Evolutionary conservation across 768 basidiomycete species (phyloP), one percentile per base, ranked within the genome.

Genomic region (Amanita rimosa): DNA sequence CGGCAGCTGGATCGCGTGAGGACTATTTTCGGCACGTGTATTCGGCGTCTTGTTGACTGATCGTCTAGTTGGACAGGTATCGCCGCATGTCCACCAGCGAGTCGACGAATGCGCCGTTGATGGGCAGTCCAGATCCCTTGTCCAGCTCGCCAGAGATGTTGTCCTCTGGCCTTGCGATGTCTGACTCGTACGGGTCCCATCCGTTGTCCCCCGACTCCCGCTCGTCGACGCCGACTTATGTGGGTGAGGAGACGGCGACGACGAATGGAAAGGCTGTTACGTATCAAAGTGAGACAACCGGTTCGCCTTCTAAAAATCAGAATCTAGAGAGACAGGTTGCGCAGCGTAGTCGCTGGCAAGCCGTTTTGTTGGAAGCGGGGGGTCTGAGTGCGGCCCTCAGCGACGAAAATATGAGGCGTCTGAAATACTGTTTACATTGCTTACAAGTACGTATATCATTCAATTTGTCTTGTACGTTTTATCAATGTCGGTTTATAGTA

Each of bases 381-480:
- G 91, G 91, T 0, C 70, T 95, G 29, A 78, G 89, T 50, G 89
- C 87, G 0, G 91, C 92, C 6, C 70, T 94, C 27, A 91, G 89
- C 62, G 90, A 93, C 53, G 92, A 94, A 63, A 91, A 83, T 58
- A 86, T 95, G 85, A 72, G 86, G 48, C 71, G 85, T 46, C 64
- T 95, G 35, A 81, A 81, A 60, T 94, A 93, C 59, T 91, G 87
- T 64, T 61, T 95, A 24, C 79, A 88, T 50, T 94, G 90, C 89
- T 69, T 95, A 14, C 83, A 87, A 71, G 88, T 89, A 22, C 19
- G 77, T 69, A 4, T 17, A 37, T 44, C 42, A 21, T 35, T 31
- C 22, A n/a, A 24, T 54, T 10, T 24, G 46, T 42, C 8, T 22
- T 29, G 27, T 46, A 14, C 38, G 2, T 11, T 24, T n/a, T 36